These are phyloP conservation scores for Hamigera avellanea DNA, from an alignment of 495 filamentous ascomycete genomes.

Conservation along the genomic window DNA sequence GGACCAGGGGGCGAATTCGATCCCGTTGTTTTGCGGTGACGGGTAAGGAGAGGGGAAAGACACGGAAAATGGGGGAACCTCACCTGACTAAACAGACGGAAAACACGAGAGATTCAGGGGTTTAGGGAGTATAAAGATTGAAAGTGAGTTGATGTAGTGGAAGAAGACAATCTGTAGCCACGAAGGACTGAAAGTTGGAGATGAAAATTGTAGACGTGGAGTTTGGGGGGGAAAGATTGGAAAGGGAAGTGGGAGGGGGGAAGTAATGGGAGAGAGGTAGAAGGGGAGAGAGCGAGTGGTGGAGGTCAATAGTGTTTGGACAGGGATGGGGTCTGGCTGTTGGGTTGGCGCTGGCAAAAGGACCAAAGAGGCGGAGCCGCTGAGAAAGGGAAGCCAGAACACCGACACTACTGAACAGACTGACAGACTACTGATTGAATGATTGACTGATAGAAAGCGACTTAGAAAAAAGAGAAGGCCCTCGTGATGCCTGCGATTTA, in stretches of 20 bases:
- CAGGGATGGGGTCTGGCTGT: not conserved
- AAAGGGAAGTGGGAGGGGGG: slow-evolving; percentile 9
- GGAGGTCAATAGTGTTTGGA: slow-evolving; percentile 25
- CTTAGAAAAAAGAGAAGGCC: too few relatives aligned
- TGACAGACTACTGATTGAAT: too few relatives aligned
- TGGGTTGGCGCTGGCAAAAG: too few relatives aligned
- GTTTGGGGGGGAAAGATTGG: slow-evolving; percentile 11
- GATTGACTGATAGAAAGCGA: too few relatives aligned
- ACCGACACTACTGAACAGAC: too few relatives aligned
- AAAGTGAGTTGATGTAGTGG: not conserved
- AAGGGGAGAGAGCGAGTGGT: slow-evolving; percentile 10
- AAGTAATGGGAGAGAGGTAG: slow-evolving; percentile 14
- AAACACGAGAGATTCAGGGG: slow-evolving; percentile 4
- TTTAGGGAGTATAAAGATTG: not conserved
- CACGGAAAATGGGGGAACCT: slow-evolving; percentile 1
- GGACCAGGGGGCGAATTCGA: not conserved
- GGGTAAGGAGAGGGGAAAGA: slow-evolving; percentile 8
- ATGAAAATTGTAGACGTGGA: slow-evolving; percentile 14
- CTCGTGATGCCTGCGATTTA: too few relatives aligned
- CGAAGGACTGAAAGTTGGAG: slow-evolving; percentile 7
- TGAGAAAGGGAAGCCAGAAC: too few relatives aligned
- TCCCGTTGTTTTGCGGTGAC: slow-evolving; percentile 6
- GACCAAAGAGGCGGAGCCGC: not conserved
- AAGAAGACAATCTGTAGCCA: not conserved
- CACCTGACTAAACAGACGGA: slow-evolving; percentile 8